phyloP scores from a whole-genome alignment of 2,329 filamentous ascomycete species.

The Trichophyton verrucosum region DNA sequence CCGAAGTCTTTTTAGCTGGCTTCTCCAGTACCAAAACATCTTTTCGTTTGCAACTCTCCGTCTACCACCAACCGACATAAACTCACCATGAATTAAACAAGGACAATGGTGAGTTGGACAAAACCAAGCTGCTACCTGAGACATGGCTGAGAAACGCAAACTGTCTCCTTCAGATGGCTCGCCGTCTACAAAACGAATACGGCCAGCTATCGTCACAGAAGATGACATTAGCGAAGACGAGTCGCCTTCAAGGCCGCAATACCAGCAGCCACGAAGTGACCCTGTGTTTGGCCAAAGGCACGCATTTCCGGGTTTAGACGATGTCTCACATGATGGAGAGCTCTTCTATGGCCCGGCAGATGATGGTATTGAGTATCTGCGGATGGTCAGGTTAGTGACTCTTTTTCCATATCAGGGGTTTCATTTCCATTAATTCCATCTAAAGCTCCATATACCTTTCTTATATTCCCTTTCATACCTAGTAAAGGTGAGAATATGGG shows the following conservation, averaged over 20 bases:
- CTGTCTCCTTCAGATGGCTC: conserved; percentile 4
- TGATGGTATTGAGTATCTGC: conserved; percentile 58
- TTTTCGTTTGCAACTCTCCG: background rate
- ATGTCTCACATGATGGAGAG: conserved; percentile 38
- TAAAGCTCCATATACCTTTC: background rate
- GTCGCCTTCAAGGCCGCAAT: conserved; percentile 9
- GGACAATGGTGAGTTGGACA: background rate
- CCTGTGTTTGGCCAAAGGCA: conserved; percentile 59
- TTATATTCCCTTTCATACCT: background rate
- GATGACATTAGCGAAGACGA: conserved; percentile 20
- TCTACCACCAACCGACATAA: background rate
- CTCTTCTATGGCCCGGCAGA: conserved; percentile 55
- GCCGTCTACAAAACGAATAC: conserved; percentile 21
- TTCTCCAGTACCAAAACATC: background rate
- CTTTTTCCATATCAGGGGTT: background rate
- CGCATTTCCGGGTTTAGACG: conserved; percentile 54
- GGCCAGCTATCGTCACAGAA: conserved; percentile 17
- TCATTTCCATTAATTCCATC: background rate
- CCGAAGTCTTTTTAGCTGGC: background rate
- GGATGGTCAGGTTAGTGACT: conserved; percentile 51
- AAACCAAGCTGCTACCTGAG: background rate
- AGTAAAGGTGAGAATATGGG: background rate
- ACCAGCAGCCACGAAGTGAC: conserved; percentile 40
- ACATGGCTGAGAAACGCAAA: conserved; percentile 13
- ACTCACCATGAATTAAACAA: background rate